Evolutionary conservation across 108 stramenopile genomes (phyloP).

Genomic region (Cyclotella distinguenda): DNA sequence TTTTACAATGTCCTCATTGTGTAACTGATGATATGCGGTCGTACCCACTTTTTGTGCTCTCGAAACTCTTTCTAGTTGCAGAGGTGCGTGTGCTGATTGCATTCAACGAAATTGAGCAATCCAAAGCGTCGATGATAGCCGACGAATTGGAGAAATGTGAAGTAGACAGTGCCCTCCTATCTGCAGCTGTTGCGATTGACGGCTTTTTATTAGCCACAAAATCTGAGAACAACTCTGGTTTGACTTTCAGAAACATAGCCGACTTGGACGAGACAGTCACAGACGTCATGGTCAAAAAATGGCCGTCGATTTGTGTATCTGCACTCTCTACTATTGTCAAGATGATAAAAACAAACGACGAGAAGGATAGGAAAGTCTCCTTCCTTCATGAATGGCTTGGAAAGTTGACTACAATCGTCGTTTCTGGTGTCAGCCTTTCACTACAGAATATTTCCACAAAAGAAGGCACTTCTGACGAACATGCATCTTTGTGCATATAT

Average conservation of each 20-base stretch:
- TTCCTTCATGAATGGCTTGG: slow-evolving; percentile 52
- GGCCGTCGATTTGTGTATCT: slow-evolving; percentile 46
- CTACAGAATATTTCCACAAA: background rate
- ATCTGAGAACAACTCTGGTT: slow-evolving; percentile 14
- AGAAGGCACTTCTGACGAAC: slow-evolving; percentile 3
- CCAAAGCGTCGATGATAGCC: slow-evolving; percentile 36
- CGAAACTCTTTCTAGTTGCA: slow-evolving; percentile 57
- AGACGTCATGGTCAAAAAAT: slow-evolving; percentile 34
- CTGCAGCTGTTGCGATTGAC: slow-evolving; percentile 73
- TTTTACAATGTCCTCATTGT: slow-evolving; percentile 16
- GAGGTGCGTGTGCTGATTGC: slow-evolving; percentile 38
- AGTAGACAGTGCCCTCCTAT: slow-evolving; percentile 48
- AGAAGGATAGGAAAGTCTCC: slow-evolving; percentile 12
- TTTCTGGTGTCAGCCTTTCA: slow-evolving; percentile 48
- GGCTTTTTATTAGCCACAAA: slow-evolving; percentile 44
- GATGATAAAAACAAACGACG: slow-evolving; percentile 14
- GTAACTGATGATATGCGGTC: slow-evolving; percentile 39
- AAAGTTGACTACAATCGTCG: slow-evolving; percentile 47
- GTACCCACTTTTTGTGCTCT: slow-evolving; percentile 34
- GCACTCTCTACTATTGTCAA: slow-evolving; percentile 42
- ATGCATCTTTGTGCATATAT: slow-evolving; percentile 17
- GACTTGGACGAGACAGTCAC: slow-evolving; percentile 39
- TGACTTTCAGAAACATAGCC: slow-evolving; percentile 35
- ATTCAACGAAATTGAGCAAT: slow-evolving; percentile 20
- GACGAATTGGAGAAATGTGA: slow-evolving; percentile 28